Percentiles rank a stretch among this genome's conserved stretches.
phyloP scores from a whole-genome alignment of 2,329 filamentous ascomycete species.

The Colletotrichum magnum region DNA sequence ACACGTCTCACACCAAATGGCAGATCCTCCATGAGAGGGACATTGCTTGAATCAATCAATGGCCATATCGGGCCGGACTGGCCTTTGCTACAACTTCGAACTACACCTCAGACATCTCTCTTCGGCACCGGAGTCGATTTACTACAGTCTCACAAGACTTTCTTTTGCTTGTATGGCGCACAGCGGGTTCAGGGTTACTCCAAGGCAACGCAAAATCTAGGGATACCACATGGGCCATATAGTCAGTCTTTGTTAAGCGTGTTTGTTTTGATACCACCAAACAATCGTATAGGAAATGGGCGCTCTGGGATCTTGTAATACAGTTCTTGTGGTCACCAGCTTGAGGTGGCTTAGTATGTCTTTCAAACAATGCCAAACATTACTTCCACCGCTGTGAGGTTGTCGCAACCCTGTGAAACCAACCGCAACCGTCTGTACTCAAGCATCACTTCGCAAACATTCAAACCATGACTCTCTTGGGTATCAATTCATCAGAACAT shows the following conservation, averaged over 20 bases:
- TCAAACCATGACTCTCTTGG: too few relatives aligned
- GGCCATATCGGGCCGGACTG: too few relatives aligned
- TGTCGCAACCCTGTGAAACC: too few relatives aligned
- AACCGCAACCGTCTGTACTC: too few relatives aligned
- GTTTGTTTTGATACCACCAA: neutral
- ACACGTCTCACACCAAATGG: constrained; percentile 56
- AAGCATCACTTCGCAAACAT: too few relatives aligned
- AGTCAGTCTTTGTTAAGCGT: neutral
- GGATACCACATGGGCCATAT: neutral
- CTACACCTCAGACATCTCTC: too few relatives aligned
- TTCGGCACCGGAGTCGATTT: neutral
- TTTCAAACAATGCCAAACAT: too few relatives aligned
- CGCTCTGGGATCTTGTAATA: neutral
- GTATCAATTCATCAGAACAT: too few relatives aligned
- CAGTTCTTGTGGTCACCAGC: neutral
- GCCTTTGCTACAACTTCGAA: neutral
- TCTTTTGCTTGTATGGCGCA: neutral
- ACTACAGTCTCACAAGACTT: neutral
- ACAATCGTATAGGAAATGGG: neutral
- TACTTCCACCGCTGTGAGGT: too few relatives aligned
- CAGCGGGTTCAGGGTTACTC: neutral
- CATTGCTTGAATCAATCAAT: constrained; percentile 8
- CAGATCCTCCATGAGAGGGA: constrained; percentile 56
- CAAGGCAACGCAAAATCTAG: neutral
- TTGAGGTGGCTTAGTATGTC: too few relatives aligned